phyloP scores from a whole-genome alignment of 2,329 filamentous ascomycete genomes.

The Aspergillus ruber region DNA sequence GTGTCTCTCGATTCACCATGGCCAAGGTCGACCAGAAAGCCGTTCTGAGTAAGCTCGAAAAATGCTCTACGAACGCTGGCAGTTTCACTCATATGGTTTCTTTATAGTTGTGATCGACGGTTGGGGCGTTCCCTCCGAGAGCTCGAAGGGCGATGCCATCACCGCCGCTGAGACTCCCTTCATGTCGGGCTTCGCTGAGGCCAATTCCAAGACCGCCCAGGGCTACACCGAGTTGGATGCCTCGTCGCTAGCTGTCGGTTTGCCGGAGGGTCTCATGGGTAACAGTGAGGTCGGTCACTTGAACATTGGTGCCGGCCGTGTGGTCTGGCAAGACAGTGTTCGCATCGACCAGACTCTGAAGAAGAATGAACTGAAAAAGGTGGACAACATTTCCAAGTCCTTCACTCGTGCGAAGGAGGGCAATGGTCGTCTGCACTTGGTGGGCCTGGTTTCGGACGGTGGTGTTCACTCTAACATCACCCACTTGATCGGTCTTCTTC shows the following conservation, averaged over 20 bases:
- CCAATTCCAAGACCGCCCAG: conserved; percentile 64
- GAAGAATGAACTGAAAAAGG: conserved; percentile 70
- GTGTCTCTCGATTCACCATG: conserved; percentile 44
- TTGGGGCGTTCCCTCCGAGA: conserved; percentile 84
- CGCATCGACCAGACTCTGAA: conserved; percentile 92
- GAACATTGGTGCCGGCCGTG: conserved; percentile 95
- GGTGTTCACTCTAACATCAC: conserved; percentile 96
- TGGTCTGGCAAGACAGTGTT: conserved; percentile 98
- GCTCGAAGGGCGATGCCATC: conserved; percentile 89
- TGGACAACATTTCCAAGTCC: conserved; percentile 68
- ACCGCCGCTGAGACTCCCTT: conserved; percentile 84
- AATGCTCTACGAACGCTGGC: background rate
- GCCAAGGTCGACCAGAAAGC: conserved; percentile 62
- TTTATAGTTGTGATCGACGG: conserved; percentile 90
- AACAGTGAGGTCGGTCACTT: conserved; percentile 98
- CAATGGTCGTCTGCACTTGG: conserved; percentile 86
- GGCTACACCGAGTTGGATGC: conserved; percentile 92
- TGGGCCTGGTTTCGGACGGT: conserved; percentile 87
- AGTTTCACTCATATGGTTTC: conserved; percentile 14
- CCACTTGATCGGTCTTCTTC: conserved; percentile 80
- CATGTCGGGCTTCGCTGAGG: conserved; percentile 76
- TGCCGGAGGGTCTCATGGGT: conserved; percentile 96
- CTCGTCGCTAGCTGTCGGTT: conserved; percentile 88
- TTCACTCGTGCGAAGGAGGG: conserved; percentile 76
- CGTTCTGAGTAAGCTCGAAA: conserved; percentile 53